Percentiles rank a stretch among this genome's conserved stretches.
These are phyloP conservation scores for Perkinsus olseni DNA, from an alignment of 169 alveolate species.

Conservation along the genomic window DNA sequence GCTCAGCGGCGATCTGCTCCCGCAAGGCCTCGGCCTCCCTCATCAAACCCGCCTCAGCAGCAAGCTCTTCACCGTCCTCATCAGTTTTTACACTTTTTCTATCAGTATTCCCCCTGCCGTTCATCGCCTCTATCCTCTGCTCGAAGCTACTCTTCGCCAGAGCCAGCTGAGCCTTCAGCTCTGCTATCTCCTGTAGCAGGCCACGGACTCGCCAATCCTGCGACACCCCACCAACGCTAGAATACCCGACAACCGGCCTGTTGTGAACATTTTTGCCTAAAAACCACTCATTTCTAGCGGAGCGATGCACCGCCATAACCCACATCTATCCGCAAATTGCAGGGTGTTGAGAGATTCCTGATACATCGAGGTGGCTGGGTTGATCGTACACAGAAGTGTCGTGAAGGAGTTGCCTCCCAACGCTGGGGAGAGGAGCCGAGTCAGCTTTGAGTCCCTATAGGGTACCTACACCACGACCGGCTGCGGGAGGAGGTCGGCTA, in stretches of 20 bases:
- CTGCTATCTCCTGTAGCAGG: not conserved
- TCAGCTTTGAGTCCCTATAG: constrained; percentile 48
- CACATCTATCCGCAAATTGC: constrained; percentile 13
- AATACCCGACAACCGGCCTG: constrained; percentile 1
- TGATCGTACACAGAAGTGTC: not conserved
- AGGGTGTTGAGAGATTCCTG: constrained; percentile 10
- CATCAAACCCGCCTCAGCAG: not conserved
- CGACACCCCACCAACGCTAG: not conserved
- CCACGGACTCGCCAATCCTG: not conserved
- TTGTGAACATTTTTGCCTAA: not conserved
- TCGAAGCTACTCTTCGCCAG: not conserved
- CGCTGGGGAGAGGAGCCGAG: constrained; percentile 32
- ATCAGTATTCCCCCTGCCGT: not conserved
- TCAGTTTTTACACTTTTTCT: not conserved
- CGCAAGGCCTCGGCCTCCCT: not conserved
- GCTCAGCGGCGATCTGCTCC: not conserved
- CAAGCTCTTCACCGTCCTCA: not conserved
- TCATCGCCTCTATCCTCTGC: not conserved
- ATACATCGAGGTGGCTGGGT: not conserved
- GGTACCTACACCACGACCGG: constrained; percentile 20
- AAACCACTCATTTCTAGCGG: not conserved
- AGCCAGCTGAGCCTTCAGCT: not conserved
- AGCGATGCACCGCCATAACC: not conserved
- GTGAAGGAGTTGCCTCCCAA: constrained; percentile 9
- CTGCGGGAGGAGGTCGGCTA: not conserved